A percentile compares a stretch with the other conserved stretches of the same genome.
These are phyloP conservation scores for Dipteronia dyeriana DNA, from an alignment of 345 rosid genomes.

Conservation along the genomic window DNA sequence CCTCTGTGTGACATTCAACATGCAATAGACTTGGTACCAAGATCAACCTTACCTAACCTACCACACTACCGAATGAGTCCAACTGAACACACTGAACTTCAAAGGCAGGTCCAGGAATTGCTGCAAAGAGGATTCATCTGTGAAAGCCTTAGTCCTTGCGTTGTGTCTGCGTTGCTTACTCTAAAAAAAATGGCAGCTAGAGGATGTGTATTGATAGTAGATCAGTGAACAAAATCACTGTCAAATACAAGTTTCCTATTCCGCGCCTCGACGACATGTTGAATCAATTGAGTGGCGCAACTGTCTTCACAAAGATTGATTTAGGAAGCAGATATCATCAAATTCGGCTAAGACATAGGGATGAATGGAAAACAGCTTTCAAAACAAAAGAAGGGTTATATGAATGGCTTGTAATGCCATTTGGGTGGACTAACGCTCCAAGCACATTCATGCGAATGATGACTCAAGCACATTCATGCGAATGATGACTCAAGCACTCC, in stretches of 20 bases:
- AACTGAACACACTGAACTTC: background rate
- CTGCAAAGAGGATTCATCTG: background rate
- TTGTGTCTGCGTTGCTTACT: background rate
- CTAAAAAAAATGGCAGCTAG: background rate
- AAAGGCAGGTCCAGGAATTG: background rate
- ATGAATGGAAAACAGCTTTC: conserved; percentile 7
- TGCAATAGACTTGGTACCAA: background rate
- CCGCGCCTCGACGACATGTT: background rate
- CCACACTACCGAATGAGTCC: background rate
- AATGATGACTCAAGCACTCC: background rate
- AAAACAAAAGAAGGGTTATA: background rate
- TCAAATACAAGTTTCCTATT: background rate
- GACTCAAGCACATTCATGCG: background rate
- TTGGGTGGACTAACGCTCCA: background rate
- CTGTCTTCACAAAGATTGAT: background rate
- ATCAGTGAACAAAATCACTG: background rate
- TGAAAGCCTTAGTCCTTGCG: background rate
- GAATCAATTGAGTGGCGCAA: background rate
- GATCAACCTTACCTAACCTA: background rate
- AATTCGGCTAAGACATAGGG: background rate
- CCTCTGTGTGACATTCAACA: background rate
- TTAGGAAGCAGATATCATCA: too few species aligned
- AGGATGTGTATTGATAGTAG: background rate
- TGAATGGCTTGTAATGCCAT: conserved; percentile 4
- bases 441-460: too few species aligned